Evolutionary conservation across 2,329 filamentous ascomycete genomes (phyloP).

Genomic region (Epichloe gansuensis): DNA sequence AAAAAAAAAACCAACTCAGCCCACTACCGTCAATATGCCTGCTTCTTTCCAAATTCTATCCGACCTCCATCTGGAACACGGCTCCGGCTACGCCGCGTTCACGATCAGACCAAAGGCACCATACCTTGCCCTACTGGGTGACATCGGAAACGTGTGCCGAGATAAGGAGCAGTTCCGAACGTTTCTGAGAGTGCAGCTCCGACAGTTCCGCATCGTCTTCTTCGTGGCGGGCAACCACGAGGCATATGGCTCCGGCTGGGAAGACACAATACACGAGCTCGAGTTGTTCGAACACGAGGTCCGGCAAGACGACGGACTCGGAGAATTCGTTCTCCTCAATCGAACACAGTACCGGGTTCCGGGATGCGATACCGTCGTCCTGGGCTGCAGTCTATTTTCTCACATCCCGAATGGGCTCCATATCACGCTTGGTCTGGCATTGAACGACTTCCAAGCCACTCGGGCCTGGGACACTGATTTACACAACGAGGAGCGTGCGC

Average conservation of each 20-base stretch:
- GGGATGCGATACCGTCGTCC: slow-evolving; percentile 14
- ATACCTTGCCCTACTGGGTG: slow-evolving; percentile 42
- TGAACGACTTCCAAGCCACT: slow-evolving; percentile 41
- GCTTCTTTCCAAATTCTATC: slow-evolving; percentile 27
- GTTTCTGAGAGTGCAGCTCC: slow-evolving; percentile 36
- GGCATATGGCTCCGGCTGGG: slow-evolving; percentile 32
- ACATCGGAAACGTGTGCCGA: slow-evolving; percentile 33
- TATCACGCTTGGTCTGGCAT: slow-evolving; percentile 24
- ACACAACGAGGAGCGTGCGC: slow-evolving; percentile 24
- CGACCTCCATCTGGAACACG: slow-evolving; percentile 42
- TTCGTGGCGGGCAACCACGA: slow-evolving; percentile 46
- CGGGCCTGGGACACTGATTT: slow-evolving; percentile 22
- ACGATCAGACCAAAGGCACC: slow-evolving; percentile 33
- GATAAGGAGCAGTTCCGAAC: slow-evolving; percentile 26
- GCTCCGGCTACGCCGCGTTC: slow-evolving; percentile 37
- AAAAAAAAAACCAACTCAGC: too few species aligned
- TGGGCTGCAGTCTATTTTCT: slow-evolving; percentile 35
- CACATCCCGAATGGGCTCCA: slow-evolving; percentile 23
- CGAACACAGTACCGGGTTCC: slow-evolving; percentile 14
- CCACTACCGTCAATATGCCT: neutral
- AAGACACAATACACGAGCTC: slow-evolving; percentile 16
- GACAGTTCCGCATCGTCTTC: slow-evolving; percentile 34
- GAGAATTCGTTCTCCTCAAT: slow-evolving; percentile 28
- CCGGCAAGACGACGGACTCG: slow-evolving; percentile 14
- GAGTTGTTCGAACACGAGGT: slow-evolving; percentile 17